Conservation (phyloP, 306 rosid genomes). For the Quillaja saponaria region DNA sequence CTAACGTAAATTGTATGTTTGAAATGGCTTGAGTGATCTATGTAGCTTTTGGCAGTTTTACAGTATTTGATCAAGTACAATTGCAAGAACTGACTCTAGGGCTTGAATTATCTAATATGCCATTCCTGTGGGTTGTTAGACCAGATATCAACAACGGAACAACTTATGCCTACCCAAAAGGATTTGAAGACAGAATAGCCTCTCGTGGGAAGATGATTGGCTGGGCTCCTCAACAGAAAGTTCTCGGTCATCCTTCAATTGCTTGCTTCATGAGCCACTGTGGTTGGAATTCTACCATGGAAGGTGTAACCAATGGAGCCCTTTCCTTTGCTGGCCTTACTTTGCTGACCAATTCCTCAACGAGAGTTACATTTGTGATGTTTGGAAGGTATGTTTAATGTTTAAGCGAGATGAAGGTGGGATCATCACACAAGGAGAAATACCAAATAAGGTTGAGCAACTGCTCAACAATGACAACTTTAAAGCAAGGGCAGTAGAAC, state of each 20-base stretch:
- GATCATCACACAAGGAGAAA: constrained; percentile 16
- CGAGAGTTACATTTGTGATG: constrained; percentile 32
- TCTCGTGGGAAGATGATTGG: constrained; percentile 22
- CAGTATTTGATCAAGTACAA: constrained; percentile 21
- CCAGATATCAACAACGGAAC: constrained; percentile 23
- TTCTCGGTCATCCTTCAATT: constrained; percentile 28
- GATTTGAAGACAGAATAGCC: constrained; percentile 21
- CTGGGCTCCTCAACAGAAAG: constrained; percentile 38
- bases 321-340: constrained; percentile 46
- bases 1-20: no score
- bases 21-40: constrained; percentile 41
- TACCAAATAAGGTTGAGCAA: constrained; percentile 7
- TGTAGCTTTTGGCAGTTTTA: constrained; percentile 44
- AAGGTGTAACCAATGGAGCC: constrained; percentile 25
- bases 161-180: constrained; percentile 9
- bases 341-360: constrained; percentile 25
- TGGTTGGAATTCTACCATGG: constrained; percentile 43
- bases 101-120: constrained; percentile 29
- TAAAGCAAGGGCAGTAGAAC: constrained; percentile 11
- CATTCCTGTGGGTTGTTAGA: constrained; percentile 41
- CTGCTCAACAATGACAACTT: constrained; percentile 20
- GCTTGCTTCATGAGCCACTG: constrained; percentile 38
- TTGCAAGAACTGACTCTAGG: constrained; percentile 38
- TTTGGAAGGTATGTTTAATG: constrained; percentile 38
- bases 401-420: constrained; percentile 10